Evolutionary conservation across 2,329 filamentous ascomycete species (phyloP).

Genomic region (Paecilomyces variotii): DNA sequence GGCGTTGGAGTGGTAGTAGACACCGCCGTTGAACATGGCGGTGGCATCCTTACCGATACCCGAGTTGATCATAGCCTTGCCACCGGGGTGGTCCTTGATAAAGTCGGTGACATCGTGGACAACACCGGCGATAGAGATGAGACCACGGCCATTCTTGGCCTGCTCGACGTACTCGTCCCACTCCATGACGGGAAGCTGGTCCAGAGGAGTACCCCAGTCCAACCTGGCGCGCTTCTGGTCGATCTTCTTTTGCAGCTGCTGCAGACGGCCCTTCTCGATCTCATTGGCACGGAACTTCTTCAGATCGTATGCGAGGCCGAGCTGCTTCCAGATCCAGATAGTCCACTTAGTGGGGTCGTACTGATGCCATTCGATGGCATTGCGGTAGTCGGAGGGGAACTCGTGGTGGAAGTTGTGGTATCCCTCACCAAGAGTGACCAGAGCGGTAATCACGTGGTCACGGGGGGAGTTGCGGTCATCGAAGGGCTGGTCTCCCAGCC

Average conservation of each 20-base stretch:
- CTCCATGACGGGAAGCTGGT: conserved; percentile 75
- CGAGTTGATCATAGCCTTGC: conserved; percentile 74
- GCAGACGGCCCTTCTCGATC: conserved; percentile 83
- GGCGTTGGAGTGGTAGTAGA: conserved; percentile 83
- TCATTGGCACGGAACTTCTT: conserved; percentile 90
- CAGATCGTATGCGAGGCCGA: conserved; percentile 76
- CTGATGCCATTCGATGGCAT: conserved; percentile 84
- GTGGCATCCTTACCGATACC: conserved; percentile 82
- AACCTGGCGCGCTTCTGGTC: conserved; percentile 75
- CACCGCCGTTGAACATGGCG: conserved; percentile 84
- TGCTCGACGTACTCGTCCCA: conserved; percentile 81
- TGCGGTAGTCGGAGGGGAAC: conserved; percentile 88
- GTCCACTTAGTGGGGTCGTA: conserved; percentile 89
- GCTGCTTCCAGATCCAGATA: conserved; percentile 76
- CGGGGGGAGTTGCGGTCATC: conserved; percentile 87
- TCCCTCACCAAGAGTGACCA: conserved; percentile 78
- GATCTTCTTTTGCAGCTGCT: conserved; percentile 87
- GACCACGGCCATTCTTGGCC: conserved; percentile 66
- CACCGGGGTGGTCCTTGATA: conserved; percentile 84
- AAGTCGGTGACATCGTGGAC: conserved; percentile 79
- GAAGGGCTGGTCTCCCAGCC: conserved; percentile 86
- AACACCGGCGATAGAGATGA: conserved; percentile 72
- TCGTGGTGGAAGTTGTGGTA: conserved; percentile 97
- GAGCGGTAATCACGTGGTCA: conserved; percentile 77
- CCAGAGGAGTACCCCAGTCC: conserved; percentile 79